phyloP scores from a whole-genome alignment of 768 basidiomycete species.

The Phylloporus arenicola region DNA sequence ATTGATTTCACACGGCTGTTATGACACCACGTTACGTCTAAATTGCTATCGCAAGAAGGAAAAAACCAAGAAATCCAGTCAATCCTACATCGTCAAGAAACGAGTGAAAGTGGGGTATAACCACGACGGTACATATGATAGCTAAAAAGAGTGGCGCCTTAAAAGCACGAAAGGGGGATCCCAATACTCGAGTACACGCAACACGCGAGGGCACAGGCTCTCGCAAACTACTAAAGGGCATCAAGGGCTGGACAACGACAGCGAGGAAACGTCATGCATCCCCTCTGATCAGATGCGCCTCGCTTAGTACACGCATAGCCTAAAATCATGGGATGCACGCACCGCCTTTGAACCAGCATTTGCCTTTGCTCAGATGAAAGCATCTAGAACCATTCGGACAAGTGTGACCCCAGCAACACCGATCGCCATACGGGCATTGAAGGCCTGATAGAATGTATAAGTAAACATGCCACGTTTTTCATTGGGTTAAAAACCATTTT shows the following conservation, averaged over 20 bases:
- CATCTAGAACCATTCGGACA: conserved; percentile 77
- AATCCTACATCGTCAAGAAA: conserved; percentile 26
- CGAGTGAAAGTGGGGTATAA: conserved; percentile 25
- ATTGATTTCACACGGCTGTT: conserved; percentile 62
- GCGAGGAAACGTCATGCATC: conserved; percentile 33
- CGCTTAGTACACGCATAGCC: conserved; percentile 2
- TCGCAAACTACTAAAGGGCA: conserved; percentile 11
- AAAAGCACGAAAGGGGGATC: conserved; percentile 16
- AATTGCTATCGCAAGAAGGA: conserved; percentile 25
- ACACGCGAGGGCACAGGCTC: not conserved
- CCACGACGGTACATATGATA: conserved; percentile 18
- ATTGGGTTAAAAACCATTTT: conserved; percentile 49
- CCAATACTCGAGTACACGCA: conserved; percentile 6
- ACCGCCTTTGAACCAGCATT: conserved; percentile 85
- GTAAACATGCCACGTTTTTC: not conserved
- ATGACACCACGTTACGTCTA: conserved; percentile 6
- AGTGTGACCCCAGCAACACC: conserved; percentile 79
- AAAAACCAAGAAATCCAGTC: conserved; percentile 14
- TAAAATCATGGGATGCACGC: conserved; percentile 15
- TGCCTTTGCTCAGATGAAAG: conserved; percentile 65
- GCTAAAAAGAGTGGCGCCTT: conserved; percentile 20
- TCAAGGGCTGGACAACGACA: conserved; percentile 17
- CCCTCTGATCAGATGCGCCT: conserved; percentile 27
- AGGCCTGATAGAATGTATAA: conserved; percentile 40
- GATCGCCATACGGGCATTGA: conserved; percentile 68